A percentile compares a stretch with the other conserved stretches of the same genome.
Conservation (phyloP, 352 stramenopile genomes). For the Globisporangium yorkense region DNA sequence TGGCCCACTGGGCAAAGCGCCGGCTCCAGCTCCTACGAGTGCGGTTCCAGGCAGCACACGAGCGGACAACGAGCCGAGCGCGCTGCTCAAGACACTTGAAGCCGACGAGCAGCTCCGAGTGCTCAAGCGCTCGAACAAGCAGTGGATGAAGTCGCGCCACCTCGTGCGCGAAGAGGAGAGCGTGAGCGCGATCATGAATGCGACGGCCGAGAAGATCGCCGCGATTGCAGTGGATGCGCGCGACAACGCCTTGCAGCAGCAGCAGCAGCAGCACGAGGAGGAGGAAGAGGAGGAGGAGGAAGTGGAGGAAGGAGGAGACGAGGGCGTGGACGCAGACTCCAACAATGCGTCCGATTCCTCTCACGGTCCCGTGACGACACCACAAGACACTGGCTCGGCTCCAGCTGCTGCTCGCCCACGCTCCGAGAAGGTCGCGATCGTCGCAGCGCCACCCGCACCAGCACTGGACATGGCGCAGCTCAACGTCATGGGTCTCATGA, state of each 20-base stretch:
- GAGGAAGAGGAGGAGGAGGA: not conserved
- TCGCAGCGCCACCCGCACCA: conserved; percentile 3
- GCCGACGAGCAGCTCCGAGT: conserved; percentile 42
- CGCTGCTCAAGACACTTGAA: conserved; percentile 44
- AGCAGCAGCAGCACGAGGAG: not conserved
- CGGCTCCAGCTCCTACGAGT: not conserved
- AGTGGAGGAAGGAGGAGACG: too few relatives aligned
- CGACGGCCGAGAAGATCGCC: conserved; percentile 29
- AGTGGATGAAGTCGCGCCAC: conserved; percentile 52
- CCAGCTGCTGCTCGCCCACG: too few relatives aligned
- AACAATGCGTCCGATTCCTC: conserved; percentile 2
- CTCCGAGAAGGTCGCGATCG: conserved; percentile 4
- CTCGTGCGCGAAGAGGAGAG: conserved; percentile 57
- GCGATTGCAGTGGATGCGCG: conserved; percentile 17
- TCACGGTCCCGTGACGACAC: too few relatives aligned
- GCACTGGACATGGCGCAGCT: conserved; percentile 5
- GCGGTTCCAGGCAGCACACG: not conserved
- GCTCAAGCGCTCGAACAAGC: conserved; percentile 51
- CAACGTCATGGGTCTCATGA: conserved; percentile 3
- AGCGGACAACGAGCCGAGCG: conserved; percentile 14
- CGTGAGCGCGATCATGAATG: conserved; percentile 41
- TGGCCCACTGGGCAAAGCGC: too few relatives aligned
- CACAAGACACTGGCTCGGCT: not conserved
- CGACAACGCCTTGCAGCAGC: conserved; percentile 3
- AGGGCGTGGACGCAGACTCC: not conserved